phyloP scores from a whole-genome alignment of 2,329 filamentous ascomycete genomes.

The Beauveria medogensis region DNA sequence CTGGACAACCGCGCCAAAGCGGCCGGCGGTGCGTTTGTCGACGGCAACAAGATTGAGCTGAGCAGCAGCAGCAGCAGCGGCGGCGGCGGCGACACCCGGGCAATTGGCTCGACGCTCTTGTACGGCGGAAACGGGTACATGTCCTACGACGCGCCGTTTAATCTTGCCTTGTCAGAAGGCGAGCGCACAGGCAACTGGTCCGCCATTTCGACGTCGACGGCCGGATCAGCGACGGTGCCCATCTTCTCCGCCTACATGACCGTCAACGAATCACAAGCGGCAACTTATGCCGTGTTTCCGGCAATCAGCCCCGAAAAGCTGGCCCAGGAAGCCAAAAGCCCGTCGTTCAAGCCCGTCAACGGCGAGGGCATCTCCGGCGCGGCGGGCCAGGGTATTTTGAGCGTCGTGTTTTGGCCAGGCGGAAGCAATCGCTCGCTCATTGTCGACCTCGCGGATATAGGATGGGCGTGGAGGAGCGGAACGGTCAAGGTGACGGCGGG shows the following conservation, averaged over 20 bases:
- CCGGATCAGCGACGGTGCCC: conserved; percentile 12
- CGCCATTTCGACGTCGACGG: conserved; percentile 17
- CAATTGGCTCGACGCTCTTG: conserved; percentile 11
- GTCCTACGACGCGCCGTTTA: conserved; percentile 14
- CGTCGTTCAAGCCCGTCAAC: conserved; percentile 14
- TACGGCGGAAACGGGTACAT: conserved; percentile 18
- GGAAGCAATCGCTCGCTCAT: conserved; percentile 7
- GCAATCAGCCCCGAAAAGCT: conserved; percentile 12
- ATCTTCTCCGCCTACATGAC: conserved; percentile 18
- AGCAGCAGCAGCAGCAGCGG: background rate
- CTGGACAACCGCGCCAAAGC: conserved; percentile 17
- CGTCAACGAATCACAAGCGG: conserved; percentile 12
- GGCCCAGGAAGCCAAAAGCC: conserved; percentile 7
- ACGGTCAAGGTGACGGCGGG: conserved; percentile 13
- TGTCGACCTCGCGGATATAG: conserved; percentile 12
- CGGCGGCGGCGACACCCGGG: background rate
- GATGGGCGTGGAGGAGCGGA: conserved; percentile 15
- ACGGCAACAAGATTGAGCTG: conserved; percentile 7
- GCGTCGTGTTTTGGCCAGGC: conserved; percentile 17
- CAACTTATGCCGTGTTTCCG: conserved; percentile 16
- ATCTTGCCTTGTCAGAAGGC: conserved; percentile 15
- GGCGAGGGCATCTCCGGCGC: conserved; percentile 14
- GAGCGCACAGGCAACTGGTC: conserved; percentile 18
- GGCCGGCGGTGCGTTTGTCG: conserved; percentile 10
- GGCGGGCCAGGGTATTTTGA: conserved; percentile 12